Evolutionary conservation across 371 early-diverging fungal genomes (phyloP).

Genomic region (Apophysomyces ossiformis): DNA sequence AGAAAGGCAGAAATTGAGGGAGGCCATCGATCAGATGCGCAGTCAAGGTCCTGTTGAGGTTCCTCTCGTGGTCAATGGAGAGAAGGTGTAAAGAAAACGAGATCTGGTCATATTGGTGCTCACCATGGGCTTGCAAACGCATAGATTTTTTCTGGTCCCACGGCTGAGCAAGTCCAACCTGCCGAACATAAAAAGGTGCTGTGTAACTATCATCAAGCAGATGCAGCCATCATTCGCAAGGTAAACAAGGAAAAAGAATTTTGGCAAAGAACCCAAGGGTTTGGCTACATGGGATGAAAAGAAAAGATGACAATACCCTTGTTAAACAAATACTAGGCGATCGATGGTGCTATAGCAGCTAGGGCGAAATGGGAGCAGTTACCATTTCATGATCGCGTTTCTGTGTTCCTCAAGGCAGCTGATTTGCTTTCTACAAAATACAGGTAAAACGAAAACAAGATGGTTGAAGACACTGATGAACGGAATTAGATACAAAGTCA

Average conservation of each 20-base stretch:
- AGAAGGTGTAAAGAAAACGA: conserved; percentile 56
- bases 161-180: conserved; percentile 79
- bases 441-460: conserved; percentile 47
- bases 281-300: too few relatives aligned
- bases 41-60: conserved; percentile 76
- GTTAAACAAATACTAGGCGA: conserved; percentile 34
- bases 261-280: background rate
- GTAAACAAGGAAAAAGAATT: conserved; percentile 7
- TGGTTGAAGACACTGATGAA: background rate
- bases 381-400: conserved; percentile 91
- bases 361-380: conserved; percentile 88
- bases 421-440: conserved; percentile 89
- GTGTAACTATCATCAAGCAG: conserved; percentile 87
- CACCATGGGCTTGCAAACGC: background rate
- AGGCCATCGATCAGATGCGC: conserved; percentile 80
- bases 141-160: conserved; percentile 67
- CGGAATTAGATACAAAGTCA: conserved; percentile 69
- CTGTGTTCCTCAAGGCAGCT: conserved; percentile 96
- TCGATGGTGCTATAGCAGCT: conserved; percentile 86
- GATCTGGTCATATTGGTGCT: background rate
- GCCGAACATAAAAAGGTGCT: conserved; percentile 83
- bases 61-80: conserved; percentile 86
- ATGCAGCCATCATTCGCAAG: conserved; percentile 66
- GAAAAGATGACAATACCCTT: conserved; percentile 6
- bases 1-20: conserved; percentile 78